Evolutionary conservation across 805 yeast genomes (phyloP).

Genomic region (Wickerhamiella shivajii): DNA sequence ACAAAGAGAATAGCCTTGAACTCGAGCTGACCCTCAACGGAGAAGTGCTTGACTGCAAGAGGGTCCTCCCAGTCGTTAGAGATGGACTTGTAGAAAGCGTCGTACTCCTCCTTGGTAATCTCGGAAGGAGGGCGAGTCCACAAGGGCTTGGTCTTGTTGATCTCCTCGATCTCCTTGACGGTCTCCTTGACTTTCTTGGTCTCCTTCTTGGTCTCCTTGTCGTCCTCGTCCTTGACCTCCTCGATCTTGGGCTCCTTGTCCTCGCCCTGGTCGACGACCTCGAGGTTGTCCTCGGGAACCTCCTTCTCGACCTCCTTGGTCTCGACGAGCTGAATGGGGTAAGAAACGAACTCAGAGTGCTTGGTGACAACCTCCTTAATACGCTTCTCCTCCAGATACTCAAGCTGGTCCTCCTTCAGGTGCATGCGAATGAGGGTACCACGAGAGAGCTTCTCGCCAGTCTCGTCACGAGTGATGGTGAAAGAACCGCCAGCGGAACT

Average conservation of each 20-base stretch:
- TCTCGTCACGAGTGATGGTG: constrained; percentile 77
- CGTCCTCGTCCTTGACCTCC: constrained; percentile 67
- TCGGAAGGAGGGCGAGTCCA: constrained; percentile 99
- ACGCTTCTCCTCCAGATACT: constrained; percentile 98
- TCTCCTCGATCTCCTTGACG: constrained; percentile 93
- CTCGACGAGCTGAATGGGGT: constrained; percentile 96
- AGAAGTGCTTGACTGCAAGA: constrained; percentile 97
- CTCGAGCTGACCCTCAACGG: constrained; percentile 99
- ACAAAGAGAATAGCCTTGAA: constrained; percentile 94
- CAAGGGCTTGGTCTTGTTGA: constrained; percentile 96
- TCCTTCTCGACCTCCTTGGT: constrained; percentile 99
- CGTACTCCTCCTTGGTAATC: constrained; percentile 95
- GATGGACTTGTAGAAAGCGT: constrained; percentile 97
- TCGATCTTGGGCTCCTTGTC: constrained; percentile 61
- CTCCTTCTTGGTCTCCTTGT: constrained; percentile 56
- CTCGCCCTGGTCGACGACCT: constrained; percentile 34
- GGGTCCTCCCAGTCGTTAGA: constrained; percentile 99
- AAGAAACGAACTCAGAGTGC: constrained; percentile 98
- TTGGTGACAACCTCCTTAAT: constrained; percentile 98
- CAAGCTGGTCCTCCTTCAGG: constrained; percentile 97
- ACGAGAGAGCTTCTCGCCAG: constrained; percentile 78
- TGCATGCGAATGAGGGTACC: constrained; percentile 92
- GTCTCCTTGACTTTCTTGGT: constrained; percentile 82
- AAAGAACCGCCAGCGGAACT: constrained; percentile 99
- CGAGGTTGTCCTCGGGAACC: constrained; percentile 69